Percentiles rank a stretch among this genome's conserved stretches.
These are phyloP conservation scores for Ramaria rubella DNA, from an alignment of 768 basidiomycete genomes.

Conservation along the genomic window DNA sequence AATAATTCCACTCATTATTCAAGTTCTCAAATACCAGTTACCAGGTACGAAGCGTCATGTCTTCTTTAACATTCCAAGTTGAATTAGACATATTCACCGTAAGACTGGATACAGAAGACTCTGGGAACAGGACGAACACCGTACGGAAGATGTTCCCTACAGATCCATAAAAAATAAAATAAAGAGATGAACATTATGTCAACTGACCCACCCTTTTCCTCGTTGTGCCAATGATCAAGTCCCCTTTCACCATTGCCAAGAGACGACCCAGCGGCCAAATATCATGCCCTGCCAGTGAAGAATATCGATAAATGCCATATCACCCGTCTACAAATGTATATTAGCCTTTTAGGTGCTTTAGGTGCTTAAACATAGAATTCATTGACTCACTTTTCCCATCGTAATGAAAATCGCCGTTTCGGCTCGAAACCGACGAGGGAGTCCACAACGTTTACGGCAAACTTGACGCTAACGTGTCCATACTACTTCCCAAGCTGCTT, in stretches of 20 bases:
- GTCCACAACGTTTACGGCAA: conserved; percentile 13
- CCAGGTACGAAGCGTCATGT: no score
- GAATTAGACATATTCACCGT: no score
- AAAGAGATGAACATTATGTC: no score
- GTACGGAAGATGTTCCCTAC: no score
- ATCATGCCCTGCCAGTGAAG: neutral
- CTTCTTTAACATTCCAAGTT: no score
- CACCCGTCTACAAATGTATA: neutral
- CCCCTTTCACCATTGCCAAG: neutral
- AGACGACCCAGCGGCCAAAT: neutral
- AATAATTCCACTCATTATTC: no score
- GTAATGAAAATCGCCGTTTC: neutral
- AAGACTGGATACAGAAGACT: no score
- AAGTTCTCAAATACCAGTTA: no score
- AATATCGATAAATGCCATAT: neutral
- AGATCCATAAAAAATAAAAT: no score
- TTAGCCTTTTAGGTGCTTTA: neutral
- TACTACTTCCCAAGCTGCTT: conserved; percentile 47
- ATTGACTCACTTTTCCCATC: neutral
- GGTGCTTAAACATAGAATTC: neutral
- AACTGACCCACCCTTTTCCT: neutral
- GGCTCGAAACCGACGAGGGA: neutral
- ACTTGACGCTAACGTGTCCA: conserved; percentile 29
- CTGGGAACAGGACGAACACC: no score
- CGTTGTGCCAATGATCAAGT: neutral